Evolutionary conservation across 495 filamentous ascomycete species (phyloP).

Genomic region (Saxispiralis lemnorum): DNA sequence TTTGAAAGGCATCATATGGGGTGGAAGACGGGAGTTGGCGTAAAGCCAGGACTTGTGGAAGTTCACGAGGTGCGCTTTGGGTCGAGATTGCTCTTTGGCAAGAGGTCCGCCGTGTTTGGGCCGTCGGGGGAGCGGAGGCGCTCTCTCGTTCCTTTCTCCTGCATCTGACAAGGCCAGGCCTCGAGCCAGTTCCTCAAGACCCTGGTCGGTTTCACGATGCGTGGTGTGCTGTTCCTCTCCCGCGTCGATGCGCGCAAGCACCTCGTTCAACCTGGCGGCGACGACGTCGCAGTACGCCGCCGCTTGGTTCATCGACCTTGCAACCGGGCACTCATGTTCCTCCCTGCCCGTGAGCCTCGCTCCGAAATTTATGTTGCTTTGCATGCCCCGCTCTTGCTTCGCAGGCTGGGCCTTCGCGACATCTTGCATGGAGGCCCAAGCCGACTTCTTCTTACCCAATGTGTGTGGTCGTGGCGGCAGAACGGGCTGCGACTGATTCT

Average conservation of each 20-base stretch:
- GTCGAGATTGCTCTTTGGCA: conserved; percentile 10
- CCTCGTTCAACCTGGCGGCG: conserved; percentile 37
- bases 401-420: background rate
- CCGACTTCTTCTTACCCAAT: background rate
- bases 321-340: background rate
- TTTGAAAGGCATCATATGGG: conserved; percentile 43
- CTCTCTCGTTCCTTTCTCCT: conserved; percentile 32
- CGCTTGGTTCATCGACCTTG: conserved; percentile 18
- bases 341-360: background rate
- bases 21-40: conserved; percentile 57
- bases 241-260: conserved; percentile 51
- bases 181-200: background rate
- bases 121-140: conserved; percentile 16
- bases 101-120: background rate
- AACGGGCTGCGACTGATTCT: background rate
- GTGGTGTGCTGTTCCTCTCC: background rate
- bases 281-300: conserved; percentile 40
- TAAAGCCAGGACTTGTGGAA: conserved; percentile 67
- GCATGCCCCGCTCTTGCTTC: conserved; percentile 2
- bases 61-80: conserved; percentile 23
- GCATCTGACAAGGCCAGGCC: background rate
- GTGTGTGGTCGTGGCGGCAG: background rate
- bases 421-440: conserved; percentile 4
- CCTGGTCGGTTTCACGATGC: background rate
- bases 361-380: background rate